Base-by-base conservation (phyloP, 495 filamentous ascomycete species). In the Lophiotrema nucula region DNA sequence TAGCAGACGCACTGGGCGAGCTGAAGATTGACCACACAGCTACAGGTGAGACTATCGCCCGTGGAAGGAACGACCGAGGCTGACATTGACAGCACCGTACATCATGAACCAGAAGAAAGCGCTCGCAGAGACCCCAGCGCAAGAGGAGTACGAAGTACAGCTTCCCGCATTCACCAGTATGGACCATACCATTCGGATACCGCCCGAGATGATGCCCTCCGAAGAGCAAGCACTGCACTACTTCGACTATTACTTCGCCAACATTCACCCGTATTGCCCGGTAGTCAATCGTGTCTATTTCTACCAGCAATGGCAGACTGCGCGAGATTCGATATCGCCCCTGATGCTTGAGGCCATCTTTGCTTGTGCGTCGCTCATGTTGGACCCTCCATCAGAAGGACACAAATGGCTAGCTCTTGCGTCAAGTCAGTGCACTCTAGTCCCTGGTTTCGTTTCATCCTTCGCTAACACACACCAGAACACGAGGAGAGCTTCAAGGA, bases 401-500 rank as follows among this genome's bases (percentile, higher is more conserved):
- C 85, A 90, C 45, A 91, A 95, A 69, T 99, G 95, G 95, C 83
- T 97, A 35, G 90, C 91, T 44, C 80, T 97, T 60, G 92, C 92
- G 53, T 87, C 88, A 39, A 88, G 92, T 96, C 75, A 77, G 90
- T 54, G 23, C 31, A 5, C 47, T 47, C 21, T 21, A 13, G 8
- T 43, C 8, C 33, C 31, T 13, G 22, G 13, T 28, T n/a, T 46
- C 16, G 22, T 57, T 33, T 2, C 18, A 28, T 25, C 21, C 4
- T 46, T 15, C 15, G 19, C 65, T 71, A 45, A 74, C 44, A 25
- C 18, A 24, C 2, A 16, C 50, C 24, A 96, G 92, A 87, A 65
- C 93, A 98, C 69, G 89, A 91, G 63, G 88, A 96, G 71, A 93
- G 88, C 56, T 98, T 97, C 66, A 91, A 95, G 83, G 93, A 98